phyloP scores from a whole-genome alignment of 2,329 filamentous ascomycete species.

The Cyphellophora attinorum region DNA sequence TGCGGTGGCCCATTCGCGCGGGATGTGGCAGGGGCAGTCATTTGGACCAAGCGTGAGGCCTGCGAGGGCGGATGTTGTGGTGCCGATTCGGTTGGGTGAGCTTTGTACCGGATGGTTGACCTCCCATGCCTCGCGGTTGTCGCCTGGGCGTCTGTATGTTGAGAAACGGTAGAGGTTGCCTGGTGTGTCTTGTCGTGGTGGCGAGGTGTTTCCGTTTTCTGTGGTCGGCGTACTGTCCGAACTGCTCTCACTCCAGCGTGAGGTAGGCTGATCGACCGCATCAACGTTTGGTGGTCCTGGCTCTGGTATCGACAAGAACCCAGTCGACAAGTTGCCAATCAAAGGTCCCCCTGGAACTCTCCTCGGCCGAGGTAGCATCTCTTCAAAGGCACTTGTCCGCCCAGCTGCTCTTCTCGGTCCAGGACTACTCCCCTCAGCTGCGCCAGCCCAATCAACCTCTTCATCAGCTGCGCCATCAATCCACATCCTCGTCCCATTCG shows the following conservation, averaged over 20 bases:
- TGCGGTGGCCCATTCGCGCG: not conserved
- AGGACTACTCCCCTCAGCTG: no score
- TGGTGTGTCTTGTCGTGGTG: not conserved
- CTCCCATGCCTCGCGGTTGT: not conserved
- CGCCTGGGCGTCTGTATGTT: no score
- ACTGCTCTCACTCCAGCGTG: not conserved
- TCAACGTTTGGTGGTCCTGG: not conserved
- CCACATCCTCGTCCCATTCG: not conserved
- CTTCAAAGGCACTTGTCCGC: no score
- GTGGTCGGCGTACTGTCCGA: not conserved
- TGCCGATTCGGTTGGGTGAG: no score
- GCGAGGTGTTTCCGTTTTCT: not conserved
- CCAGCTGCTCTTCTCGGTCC: no score
- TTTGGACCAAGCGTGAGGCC: no score
- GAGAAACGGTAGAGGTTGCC: not conserved
- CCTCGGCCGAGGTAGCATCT: not conserved
- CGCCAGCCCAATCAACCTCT: not conserved
- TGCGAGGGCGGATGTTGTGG: no score
- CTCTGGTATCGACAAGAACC: not conserved
- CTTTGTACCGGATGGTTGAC: no score
- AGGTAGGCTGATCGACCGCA: not conserved
- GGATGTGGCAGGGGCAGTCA: not conserved
- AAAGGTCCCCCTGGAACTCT: no score
- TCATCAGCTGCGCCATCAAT: not conserved
- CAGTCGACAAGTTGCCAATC: no score